Evolutionary conservation across 2,329 filamentous ascomycete species (phyloP).

Genomic region (Cordyceps javanica): DNA sequence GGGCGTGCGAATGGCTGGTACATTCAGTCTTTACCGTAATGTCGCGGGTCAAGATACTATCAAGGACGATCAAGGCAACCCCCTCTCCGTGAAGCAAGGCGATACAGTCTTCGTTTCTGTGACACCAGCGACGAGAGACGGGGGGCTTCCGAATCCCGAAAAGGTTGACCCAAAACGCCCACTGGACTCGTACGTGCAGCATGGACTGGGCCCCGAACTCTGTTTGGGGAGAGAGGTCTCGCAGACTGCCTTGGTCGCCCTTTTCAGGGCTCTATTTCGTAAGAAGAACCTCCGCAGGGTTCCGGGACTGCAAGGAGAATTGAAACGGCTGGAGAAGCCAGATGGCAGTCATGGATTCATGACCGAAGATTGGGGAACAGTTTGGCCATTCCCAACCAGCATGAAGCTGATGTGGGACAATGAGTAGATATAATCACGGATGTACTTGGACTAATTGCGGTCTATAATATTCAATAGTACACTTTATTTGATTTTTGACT

Average conservation of each 20-base stretch:
- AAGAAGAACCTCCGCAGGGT: constrained; percentile 55
- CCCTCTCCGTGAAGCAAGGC: constrained; percentile 46
- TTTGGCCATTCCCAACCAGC: constrained; percentile 42
- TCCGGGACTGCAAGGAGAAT: constrained; percentile 55
- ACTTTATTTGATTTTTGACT: neutral
- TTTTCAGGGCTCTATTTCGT: constrained; percentile 60
- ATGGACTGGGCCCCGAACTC: constrained; percentile 55
- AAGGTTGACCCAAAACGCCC: constrained; percentile 58
- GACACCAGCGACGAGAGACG: constrained; percentile 49
- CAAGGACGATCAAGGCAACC: constrained; percentile 43
- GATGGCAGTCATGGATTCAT: constrained; percentile 56
- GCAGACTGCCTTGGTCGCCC: constrained; percentile 57
- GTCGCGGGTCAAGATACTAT: constrained; percentile 41
- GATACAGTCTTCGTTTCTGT: constrained; percentile 61
- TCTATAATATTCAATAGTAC: neutral
- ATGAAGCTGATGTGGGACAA: constrained; percentile 50
- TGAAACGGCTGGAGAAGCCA: constrained; percentile 57
- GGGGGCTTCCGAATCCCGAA: constrained; percentile 54
- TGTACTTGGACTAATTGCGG: no score
- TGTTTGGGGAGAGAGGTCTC: constrained; percentile 56
- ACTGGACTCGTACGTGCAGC: constrained; percentile 57
- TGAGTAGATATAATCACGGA: no score
- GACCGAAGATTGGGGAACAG: constrained; percentile 55
- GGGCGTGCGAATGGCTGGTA: constrained; percentile 61
- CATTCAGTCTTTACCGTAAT: constrained; percentile 54